phyloP scores from a whole-genome alignment of 208 protist species.

The Acanthamoeba lenticulata region DNA sequence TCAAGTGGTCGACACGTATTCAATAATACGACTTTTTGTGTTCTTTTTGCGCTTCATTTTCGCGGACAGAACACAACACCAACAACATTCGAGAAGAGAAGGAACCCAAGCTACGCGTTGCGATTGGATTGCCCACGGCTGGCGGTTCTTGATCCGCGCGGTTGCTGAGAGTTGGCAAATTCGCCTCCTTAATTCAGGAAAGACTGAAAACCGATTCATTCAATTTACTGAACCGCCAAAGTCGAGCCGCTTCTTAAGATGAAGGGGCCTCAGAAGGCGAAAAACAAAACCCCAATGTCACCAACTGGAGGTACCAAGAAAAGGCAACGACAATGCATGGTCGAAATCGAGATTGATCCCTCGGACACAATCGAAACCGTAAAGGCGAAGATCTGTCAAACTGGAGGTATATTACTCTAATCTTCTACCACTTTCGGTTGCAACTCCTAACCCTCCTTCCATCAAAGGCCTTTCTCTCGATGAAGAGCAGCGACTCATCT shows the following conservation, averaged over 20 bases:
- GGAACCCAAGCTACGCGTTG: neutral
- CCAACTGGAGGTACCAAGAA: neutral
- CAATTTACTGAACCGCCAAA: no score
- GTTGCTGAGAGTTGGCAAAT: neutral
- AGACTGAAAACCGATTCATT: no score
- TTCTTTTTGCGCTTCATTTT: constrained; percentile 16
- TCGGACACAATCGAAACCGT: constrained; percentile 13
- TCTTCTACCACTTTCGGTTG: neutral
- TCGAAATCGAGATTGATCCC: constrained; percentile 40
- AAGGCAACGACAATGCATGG: neutral
- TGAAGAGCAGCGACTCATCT: constrained; percentile 25
- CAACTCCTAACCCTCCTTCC: neutral
- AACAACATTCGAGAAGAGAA: neutral
- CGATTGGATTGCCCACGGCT: neutral
- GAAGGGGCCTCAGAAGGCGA: neutral
- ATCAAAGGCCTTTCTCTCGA: neutral
- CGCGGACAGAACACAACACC: neutral
- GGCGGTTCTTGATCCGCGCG: neutral
- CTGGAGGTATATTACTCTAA: neutral
- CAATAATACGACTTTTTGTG: neutral
- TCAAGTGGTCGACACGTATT: neutral
- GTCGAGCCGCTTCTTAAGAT: no score
- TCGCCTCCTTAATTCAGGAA: no score
- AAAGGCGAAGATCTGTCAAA: constrained; percentile 44
- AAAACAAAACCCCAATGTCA: neutral